phyloP scores from a whole-genome alignment of 306 rosid species.

The Hippophae rhamnoides region DNA sequence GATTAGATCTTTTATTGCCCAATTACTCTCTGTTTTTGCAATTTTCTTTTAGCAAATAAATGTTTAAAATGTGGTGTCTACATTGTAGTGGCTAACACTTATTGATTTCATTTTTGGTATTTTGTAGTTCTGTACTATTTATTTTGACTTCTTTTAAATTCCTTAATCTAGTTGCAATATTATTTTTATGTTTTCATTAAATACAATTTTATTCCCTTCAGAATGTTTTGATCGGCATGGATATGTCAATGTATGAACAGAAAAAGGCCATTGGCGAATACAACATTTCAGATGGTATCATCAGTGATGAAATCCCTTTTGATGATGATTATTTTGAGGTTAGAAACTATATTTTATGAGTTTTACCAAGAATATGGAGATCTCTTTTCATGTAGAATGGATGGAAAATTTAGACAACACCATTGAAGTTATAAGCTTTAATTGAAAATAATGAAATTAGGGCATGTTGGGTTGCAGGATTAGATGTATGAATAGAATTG shows the following conservation, averaged over 20 bases:
- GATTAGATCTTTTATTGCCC: background rate
- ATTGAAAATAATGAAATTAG: background rate
- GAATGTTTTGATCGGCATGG: constrained; percentile 86
- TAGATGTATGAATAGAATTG: background rate
- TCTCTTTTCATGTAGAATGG: background rate
- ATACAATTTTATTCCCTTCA: constrained; percentile 28
- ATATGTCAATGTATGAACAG: constrained; percentile 54
- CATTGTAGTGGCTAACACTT: background rate
- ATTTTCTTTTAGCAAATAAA: background rate
- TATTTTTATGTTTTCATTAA: constrained; percentile 15
- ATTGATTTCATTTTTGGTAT: constrained; percentile 3
- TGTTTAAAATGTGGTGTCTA: background rate
- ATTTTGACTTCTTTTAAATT: background rate
- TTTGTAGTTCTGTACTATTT: background rate
- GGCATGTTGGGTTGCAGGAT: background rate
- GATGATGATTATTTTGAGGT: constrained; percentile 70
- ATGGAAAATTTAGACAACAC: background rate
- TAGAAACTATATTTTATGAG: constrained; percentile 19
- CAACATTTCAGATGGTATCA: constrained; percentile 29
- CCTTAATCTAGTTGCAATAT: background rate
- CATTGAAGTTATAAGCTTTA: background rate
- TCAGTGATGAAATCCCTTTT: constrained; percentile 34
- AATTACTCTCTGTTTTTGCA: background rate
- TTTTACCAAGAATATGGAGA: constrained; percentile 2
- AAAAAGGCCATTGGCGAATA: constrained; percentile 36